These are phyloP conservation scores for Colletotrichum sp. DNA, from an alignment of 2,329 filamentous ascomycete species.

Conservation along the genomic window DNA sequence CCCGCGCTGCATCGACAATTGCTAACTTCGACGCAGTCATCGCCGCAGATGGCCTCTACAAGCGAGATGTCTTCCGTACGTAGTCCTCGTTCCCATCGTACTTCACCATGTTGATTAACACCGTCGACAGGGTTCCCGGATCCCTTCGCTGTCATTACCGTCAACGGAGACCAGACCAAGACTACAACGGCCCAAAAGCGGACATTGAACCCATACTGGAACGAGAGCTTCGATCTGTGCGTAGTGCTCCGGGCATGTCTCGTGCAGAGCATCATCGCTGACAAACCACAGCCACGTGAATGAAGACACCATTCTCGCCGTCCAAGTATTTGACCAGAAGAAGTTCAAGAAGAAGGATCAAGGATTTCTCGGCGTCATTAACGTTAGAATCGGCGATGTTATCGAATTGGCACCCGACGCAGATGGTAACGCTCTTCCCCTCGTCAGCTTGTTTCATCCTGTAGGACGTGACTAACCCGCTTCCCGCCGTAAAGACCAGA, in stretches of 20 bases:
- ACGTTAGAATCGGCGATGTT: slow-evolving; percentile 92
- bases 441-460: neutral
- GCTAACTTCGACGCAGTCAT: slow-evolving; percentile 74
- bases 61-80: slow-evolving; percentile 98
- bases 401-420: slow-evolving; percentile 89
- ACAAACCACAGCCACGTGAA: slow-evolving; percentile 72
- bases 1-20: slow-evolving; percentile 20
- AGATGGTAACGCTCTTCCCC: slow-evolving; percentile 71
- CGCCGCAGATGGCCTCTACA: slow-evolving; percentile 97
- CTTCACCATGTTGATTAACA: slow-evolving; percentile 29
- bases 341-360: slow-evolving; percentile 99
- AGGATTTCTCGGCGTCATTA: slow-evolving; percentile 96
- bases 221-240: slow-evolving; percentile 98
- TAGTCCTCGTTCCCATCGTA: slow-evolving; percentile 27
- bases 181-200: slow-evolving; percentile 98
- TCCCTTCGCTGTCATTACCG: slow-evolving; percentile 95
- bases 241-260: slow-evolving; percentile 36
- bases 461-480: slow-evolving; percentile 31
- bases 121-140: slow-evolving; percentile 82
- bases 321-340: slow-evolving; percentile 99
- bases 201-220: slow-evolving; percentile 99
- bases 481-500: slow-evolving; percentile 75
- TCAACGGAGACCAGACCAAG: slow-evolving; percentile 97
- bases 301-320: slow-evolving; percentile 94
- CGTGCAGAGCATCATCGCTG: neutral